Evolutionary conservation across 2,329 filamentous ascomycete genomes (phyloP).

Genomic region (Phoma sp.): DNA sequence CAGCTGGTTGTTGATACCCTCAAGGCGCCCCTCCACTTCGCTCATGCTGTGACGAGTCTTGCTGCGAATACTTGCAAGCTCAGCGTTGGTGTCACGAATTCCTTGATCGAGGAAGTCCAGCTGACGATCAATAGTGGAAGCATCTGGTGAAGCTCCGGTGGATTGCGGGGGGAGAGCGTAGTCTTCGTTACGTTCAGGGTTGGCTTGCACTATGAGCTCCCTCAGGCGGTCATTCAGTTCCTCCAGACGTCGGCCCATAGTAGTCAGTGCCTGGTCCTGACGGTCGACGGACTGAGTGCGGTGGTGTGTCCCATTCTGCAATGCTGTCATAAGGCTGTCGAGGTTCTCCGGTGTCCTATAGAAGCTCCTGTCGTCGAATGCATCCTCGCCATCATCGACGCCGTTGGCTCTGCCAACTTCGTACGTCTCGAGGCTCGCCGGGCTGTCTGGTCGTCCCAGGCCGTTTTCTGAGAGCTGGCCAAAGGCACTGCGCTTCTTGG

Average conservation of each 20-base stretch:
- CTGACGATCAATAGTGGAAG: constrained; percentile 59
- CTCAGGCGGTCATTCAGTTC: constrained; percentile 72
- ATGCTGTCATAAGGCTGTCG: constrained; percentile 56
- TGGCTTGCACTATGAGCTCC: constrained; percentile 69
- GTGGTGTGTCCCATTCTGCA: constrained; percentile 47
- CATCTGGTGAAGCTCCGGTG: constrained; percentile 26
- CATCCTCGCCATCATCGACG: constrained; percentile 60
- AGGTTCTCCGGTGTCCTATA: constrained; percentile 74
- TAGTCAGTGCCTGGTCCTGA: constrained; percentile 61
- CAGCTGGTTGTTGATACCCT: constrained; percentile 68
- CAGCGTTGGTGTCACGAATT: constrained; percentile 66
- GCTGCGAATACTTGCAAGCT: constrained; percentile 54
- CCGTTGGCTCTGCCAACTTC: constrained; percentile 63
- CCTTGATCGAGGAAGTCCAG: constrained; percentile 75
- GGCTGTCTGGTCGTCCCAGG: constrained; percentile 69
- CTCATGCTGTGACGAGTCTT: constrained; percentile 38
- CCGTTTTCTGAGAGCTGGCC: constrained; percentile 48
- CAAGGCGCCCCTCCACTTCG: constrained; percentile 51
- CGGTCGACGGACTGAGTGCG: constrained; percentile 37
- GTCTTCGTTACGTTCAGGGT: constrained; percentile 57
- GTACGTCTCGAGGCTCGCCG: constrained; percentile 77
- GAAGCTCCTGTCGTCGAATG: constrained; percentile 79
- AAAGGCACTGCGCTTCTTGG: constrained; percentile 64
- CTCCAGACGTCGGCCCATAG: constrained; percentile 72
- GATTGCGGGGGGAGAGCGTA: constrained; percentile 41